Base-by-base conservation (phyloP, 768 basidiomycete species). In the Brasilioporus rufonigricans region DNA sequence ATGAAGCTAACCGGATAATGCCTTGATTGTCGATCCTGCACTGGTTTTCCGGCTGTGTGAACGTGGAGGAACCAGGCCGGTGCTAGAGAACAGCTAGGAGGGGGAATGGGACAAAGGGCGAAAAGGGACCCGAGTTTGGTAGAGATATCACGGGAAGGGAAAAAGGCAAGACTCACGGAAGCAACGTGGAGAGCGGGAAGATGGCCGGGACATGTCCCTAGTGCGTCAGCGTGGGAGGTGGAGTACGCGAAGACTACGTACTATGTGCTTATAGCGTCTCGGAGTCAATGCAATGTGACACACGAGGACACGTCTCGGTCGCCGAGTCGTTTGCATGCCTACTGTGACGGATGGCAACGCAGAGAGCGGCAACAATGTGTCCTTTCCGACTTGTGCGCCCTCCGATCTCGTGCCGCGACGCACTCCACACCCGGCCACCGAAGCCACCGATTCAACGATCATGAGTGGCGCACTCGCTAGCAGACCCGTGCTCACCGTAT, bases 21-120 rank as follows among this genome's bases (percentile, higher is more conserved):
- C 55, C 50, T 55, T 58, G 62, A 67, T 58, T 56, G 60, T 57
- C 61, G 56, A 64, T 68, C 64, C 43, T 31, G 44, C 40, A 52
- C 58, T 55, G 52, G 53, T 47, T 55, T 35, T 19, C 21, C 33
- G 36, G 11, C 4, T 23, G 41, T 7, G 38, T 10, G 35, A 31
- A 50, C 53, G 52, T 45, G 16, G 35, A 9, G 27, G 27, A 18
- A 16, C 35, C 16, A 18, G 35, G 35, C 3, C 4, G 21, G 40
- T 23, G 21, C 23, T 31, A 35, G 31, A 32, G 40, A 27, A 24
- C n/a, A 35, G 35, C 39, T 27, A 26, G 33, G 12, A 31, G 12
- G 32, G n/a, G n/a, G n/a, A n/a, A 21, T 26, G 21, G 29, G 26
- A 29, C 19, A 33, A 53, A 21, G 44, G 46, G 27, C 18, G 16